phyloP scores from a whole-genome alignment of 495 filamentous ascomycete species.

The Apodospora peruviana region DNA sequence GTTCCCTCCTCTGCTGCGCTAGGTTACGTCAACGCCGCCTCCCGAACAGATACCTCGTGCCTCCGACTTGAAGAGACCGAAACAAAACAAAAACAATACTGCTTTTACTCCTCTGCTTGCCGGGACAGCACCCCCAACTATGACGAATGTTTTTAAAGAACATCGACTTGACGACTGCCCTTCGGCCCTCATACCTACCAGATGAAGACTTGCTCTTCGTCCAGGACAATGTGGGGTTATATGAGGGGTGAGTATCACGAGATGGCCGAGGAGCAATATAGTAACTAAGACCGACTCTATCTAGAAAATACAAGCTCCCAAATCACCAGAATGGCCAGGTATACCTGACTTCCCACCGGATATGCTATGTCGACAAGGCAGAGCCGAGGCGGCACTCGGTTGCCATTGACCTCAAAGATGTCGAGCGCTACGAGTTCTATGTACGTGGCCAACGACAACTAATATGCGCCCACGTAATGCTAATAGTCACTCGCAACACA shows the following conservation, averaged over 20 bases:
- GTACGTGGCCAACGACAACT: too few species aligned
- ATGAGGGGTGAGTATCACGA: slow-evolving; percentile 74
- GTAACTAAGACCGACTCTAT: slow-evolving; percentile 11
- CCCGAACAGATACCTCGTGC: too few species aligned
- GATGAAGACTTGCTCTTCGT: slow-evolving; percentile 92
- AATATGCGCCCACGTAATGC: background rate
- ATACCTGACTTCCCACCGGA: slow-evolving; percentile 90
- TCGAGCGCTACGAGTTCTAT: slow-evolving; percentile 88
- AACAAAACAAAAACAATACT: too few species aligned
- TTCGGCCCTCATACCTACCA: slow-evolving; percentile 82
- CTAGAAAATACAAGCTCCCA: slow-evolving; percentile 85
- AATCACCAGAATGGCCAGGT: slow-evolving; percentile 91
- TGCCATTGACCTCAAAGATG: slow-evolving; percentile 80
- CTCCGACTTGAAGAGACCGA: too few species aligned
- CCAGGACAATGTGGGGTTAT: slow-evolving; percentile 93
- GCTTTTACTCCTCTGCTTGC: background rate
- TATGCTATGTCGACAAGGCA: slow-evolving; percentile 88
- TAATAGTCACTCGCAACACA: slow-evolving; percentile 25
- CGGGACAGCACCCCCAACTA: slow-evolving; percentile 28
- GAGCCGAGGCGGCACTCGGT: slow-evolving; percentile 83
- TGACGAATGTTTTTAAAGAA: slow-evolving; percentile 93
- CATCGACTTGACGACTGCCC: slow-evolving; percentile 89
- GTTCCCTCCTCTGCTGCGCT: too few species aligned
- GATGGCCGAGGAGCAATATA: background rate
- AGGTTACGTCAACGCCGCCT: too few species aligned